Percentiles rank a stretch among this genome's conserved stretches.
These are phyloP conservation scores for Sphaerobolus stellatus DNA, from an alignment of 1,284 basidiomycete genomes.

Conservation along the genomic window DNA sequence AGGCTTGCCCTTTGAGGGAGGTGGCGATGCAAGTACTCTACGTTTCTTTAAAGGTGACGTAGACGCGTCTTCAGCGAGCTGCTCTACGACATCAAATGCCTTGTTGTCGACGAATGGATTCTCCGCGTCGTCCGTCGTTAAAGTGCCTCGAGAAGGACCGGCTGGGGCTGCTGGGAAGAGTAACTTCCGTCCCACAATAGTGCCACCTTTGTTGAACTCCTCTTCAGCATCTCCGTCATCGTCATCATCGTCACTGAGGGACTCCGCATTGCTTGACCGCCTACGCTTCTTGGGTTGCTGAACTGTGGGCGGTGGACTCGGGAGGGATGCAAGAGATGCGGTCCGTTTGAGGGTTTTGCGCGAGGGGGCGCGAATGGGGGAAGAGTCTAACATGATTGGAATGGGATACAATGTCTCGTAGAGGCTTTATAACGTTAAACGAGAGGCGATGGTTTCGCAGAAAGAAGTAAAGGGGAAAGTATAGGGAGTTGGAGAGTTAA, in stretches of 20 bases:
- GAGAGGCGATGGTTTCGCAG: no score
- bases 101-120: conserved; percentile 2
- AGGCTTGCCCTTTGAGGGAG: background rate
- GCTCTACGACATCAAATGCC: background rate
- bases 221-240: background rate
- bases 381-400: conserved; percentile 12
- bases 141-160: background rate
- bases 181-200: conserved; percentile 9
- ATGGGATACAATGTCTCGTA: no score
- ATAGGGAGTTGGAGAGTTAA: no score
- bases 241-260: background rate
- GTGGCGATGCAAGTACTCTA: background rate
- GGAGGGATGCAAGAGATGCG: conserved; percentile 11
- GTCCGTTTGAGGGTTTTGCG: conserved; percentile 11
- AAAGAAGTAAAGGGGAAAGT: no score
- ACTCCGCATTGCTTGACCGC: background rate
- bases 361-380: conserved; percentile 6
- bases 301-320: conserved; percentile 11
- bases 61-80: background rate
- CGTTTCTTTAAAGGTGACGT: background rate
- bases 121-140: background rate
- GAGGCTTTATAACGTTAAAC: no score
- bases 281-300: conserved; percentile 5
- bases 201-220: no score
- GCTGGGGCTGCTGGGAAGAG: conserved; percentile 4